Base-by-base conservation (phyloP, 352 stramenopile species). In the Phytophthora ramorum region DNA sequence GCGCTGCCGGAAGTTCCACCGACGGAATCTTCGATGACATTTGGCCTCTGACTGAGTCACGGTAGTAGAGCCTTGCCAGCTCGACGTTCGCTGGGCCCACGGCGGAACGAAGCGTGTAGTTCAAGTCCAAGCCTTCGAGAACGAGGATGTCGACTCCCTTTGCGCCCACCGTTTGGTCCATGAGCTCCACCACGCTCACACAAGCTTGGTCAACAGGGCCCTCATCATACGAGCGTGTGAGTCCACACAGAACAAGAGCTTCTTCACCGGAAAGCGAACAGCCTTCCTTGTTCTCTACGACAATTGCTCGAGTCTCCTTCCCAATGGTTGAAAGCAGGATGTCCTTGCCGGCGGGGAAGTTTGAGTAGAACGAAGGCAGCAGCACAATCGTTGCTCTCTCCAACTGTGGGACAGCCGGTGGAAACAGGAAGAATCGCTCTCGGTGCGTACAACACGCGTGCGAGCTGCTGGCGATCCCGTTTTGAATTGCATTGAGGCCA, bases 351-450 rank as follows among this genome's bases (percentile, higher is more conserved):
- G 75, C 54, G 0, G 77, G 63, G 19, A 81, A 50, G 2, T 61
- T 54, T 0, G 34, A 45, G 13, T 76, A n/a, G 24, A 89, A 83
- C 20, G 49, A 53, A 7, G 81, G 69, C 5, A 90, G 45, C 22
- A 90, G 38, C 10, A 78, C 63, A 1, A 87, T 51, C 0, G 78
- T 63, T 4, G 81, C 78, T 14, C 58, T 68, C 22, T 90, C 71
- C 0, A 89, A 45, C 12, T 44, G 10, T 19, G 55, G 54, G 7
- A 35, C 8, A 2, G 34, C 2, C 0, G 49, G 26, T 14, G 83
- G 75, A 26, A 97, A 95, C 17, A 91, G 70, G 8, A 94, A 66
- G 9, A 75, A 78, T 7, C 86, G 62, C 41, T 97, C 91, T 17
- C 89, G 75, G 7, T 77, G 47, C 16, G 81, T 83, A 34, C 76